Conservation (phyloP, 1,284 basidiomycete species). For the Earliella scabrosa region DNA sequence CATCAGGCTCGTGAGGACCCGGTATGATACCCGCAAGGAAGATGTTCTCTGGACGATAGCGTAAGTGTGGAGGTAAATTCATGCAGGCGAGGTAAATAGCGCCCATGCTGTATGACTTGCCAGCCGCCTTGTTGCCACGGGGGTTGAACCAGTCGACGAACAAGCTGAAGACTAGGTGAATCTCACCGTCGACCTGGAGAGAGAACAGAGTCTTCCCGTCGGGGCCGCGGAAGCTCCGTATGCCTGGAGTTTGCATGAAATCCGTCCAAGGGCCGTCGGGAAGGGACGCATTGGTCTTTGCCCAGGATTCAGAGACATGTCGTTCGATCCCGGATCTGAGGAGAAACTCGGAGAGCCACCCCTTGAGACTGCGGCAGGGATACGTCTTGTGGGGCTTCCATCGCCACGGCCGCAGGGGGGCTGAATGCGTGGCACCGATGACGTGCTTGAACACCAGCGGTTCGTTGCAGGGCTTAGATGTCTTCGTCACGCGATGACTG, state of each 20-base stretch:
- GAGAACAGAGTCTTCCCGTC: constrained; percentile 10
- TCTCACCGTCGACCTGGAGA: too few species aligned
- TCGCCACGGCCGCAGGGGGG: neutral
- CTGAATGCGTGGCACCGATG: too few species aligned
- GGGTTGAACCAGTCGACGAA: constrained; percentile 37
- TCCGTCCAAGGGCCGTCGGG: neutral
- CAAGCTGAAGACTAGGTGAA: constrained; percentile 29
- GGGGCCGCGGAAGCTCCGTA: constrained; percentile 6
- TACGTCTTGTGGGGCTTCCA: neutral
- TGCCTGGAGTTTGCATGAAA: neutral
- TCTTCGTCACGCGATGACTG: neutral
- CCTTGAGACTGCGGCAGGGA: neutral
- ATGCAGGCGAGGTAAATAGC: constrained; percentile 21
- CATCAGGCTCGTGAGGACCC: constrained; percentile 13
- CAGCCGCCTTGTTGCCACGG: constrained; percentile 30
- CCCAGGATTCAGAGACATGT: neutral
- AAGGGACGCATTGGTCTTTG: too few species aligned
- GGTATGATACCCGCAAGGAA: constrained; percentile 31
- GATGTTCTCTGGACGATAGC: constrained; percentile 30
- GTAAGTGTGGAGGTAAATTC: constrained; percentile 28
- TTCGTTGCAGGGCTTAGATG: neutral
- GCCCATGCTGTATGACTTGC: constrained; percentile 26
- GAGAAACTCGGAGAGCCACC: constrained; percentile 4
- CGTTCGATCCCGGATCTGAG: neutral
- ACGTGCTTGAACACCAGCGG: neutral